These are phyloP conservation scores for Eucalyptus polybractea DNA, from an alignment of 345 rosid species.

Conservation along the genomic window DNA sequence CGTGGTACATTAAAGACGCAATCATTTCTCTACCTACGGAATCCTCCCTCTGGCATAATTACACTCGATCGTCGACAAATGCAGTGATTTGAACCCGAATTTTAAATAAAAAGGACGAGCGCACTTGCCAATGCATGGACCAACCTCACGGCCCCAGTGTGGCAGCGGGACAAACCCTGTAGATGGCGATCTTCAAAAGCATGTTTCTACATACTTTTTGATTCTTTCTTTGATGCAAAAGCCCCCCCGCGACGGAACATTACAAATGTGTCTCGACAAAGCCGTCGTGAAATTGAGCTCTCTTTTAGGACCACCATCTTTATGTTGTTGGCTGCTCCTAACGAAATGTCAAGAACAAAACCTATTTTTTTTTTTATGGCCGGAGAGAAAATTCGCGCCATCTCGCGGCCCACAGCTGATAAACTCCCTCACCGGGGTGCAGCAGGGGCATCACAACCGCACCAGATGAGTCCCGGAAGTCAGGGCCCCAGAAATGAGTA, in stretches of 20 bases:
- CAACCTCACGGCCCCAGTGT: background rate
- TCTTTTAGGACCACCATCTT: background rate
- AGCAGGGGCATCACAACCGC: background rate
- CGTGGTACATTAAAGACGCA: accelerated
- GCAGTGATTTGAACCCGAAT: background rate
- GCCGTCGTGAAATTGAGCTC: background rate
- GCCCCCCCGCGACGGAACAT: background rate
- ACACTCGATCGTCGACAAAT: background rate
- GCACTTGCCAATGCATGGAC: background rate
- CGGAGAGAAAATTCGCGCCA: accelerated
- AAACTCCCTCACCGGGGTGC: background rate
- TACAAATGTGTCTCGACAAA: background rate
- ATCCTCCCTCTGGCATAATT: background rate
- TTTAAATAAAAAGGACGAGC: background rate
- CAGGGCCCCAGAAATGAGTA: background rate
- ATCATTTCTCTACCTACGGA: background rate
- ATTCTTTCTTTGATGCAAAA: background rate
- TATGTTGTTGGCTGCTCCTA: background rate
- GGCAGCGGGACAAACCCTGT: background rate
- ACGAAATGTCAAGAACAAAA: background rate
- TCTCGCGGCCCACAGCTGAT: background rate
- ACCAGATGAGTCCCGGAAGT: background rate
- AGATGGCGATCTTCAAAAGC: background rate
- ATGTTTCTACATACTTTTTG: background rate
- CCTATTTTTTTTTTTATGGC: background rate